Evolutionary conservation across 148 eudicot species (phyloP), one percentile per base, ranked within the genome.

Genomic region (Heliosperma pusillum): DNA sequence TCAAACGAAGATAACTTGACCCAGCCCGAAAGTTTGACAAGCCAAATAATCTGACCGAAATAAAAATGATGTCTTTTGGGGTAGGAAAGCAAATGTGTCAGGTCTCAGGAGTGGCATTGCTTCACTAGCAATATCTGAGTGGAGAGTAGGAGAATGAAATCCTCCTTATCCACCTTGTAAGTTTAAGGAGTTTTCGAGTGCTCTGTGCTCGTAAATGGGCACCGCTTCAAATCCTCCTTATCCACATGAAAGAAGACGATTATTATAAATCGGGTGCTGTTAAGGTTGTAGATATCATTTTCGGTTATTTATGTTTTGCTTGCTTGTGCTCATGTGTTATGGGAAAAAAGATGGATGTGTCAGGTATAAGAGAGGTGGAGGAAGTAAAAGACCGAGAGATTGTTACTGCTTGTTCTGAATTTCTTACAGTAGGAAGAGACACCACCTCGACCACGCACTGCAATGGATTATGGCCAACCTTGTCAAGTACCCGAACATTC

Each of bases 241-340:
- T 29, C 20, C 70, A 76, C 7, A 52, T 82, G 24, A 36, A 20
- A 68, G 11, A 42, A 30, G 47, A 4, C 16, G 58, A 10, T 42
- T 7, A 5, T 42, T n/a, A n/a, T n/a, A n/a, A n/a, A n/a, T n/a
- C n/a, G n/a, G n/a, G n/a, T n/a, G 44, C 4, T 40, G 83, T 87
- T 4, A 78, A 74, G 76, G 83, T 92, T 42, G 69, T 87, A 15
- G 92, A 88, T 30, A n/a, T n/a, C 92, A 92, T 65, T 87, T 92
- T 65, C 89, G 82, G 50, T 83, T 84, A 57, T 86, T 89, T 5
- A 87, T 87, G 89, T 92, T 92, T 72, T 83, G 86, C 69, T 78
- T 92, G 30, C 81, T 92, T n/a, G 88, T 83, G 11, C 66, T 84
- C 58, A 89, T 92, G 90, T 89, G 97, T 59, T 92, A 89, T 40